Evolutionary conservation across 1,284 basidiomycete species (phyloP).

Genomic region (Irpex sp.): DNA sequence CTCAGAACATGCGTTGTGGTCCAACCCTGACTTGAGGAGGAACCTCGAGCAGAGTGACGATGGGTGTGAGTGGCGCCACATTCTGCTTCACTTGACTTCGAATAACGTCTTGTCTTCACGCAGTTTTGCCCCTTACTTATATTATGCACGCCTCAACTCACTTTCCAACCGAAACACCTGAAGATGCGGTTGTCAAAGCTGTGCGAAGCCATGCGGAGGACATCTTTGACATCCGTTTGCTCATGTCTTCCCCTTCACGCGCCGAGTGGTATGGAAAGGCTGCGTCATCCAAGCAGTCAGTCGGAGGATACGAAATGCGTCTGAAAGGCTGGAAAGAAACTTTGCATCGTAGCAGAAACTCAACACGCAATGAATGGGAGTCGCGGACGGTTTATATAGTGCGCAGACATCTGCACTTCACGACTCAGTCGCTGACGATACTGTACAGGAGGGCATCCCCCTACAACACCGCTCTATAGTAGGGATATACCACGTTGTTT

Average conservation of each 20-base stretch:
- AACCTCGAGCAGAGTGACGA: constrained; percentile 39
- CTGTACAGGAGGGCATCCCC: constrained; percentile 64
- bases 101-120: constrained; percentile 2
- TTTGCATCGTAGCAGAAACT: constrained; percentile 24
- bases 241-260: constrained; percentile 37
- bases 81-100: constrained; percentile 2
- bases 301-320: constrained; percentile 54
- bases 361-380: constrained; percentile 51
- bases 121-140: constrained; percentile 55
- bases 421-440: not conserved
- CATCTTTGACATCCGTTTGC: constrained; percentile 54
- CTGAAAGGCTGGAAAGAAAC: constrained; percentile 38
- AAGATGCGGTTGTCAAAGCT: constrained; percentile 48
- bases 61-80: constrained; percentile 41
- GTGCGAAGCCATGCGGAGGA: constrained; percentile 40
- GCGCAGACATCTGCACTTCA: constrained; percentile 17
- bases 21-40: constrained; percentile 45
- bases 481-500: constrained; percentile 41
- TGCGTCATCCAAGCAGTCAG: constrained; percentile 21
- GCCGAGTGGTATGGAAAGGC: constrained; percentile 33
- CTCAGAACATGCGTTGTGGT: constrained; percentile 62
- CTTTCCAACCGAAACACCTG: constrained; percentile 29
- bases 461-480: constrained; percentile 40
- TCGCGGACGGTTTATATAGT: constrained; percentile 61
- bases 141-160: constrained; percentile 34